Percentiles rank a stretch among this genome's conserved stretches.
These are phyloP conservation scores for Phaeosphaeriaceae sp. DNA, from an alignment of 2,329 filamentous ascomycete species.

Conservation along the genomic window DNA sequence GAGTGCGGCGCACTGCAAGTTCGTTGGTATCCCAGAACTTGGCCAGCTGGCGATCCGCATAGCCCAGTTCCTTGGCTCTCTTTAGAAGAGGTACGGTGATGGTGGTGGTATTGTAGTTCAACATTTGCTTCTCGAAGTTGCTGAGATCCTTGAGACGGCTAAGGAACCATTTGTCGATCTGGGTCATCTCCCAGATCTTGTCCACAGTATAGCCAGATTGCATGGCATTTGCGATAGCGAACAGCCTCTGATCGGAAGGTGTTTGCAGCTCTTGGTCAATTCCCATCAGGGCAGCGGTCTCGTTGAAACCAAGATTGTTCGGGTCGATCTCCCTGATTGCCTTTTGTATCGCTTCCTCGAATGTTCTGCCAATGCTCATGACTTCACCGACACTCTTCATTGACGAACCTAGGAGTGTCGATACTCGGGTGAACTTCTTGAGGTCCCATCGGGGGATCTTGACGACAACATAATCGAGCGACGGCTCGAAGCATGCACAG, in stretches of 20 bases:
- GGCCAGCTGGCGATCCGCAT: conserved; percentile 90
- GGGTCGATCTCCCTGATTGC: conserved; percentile 95
- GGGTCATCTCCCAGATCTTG: conserved; percentile 97
- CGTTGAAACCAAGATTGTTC: conserved; percentile 93
- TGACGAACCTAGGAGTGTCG: conserved; percentile 91
- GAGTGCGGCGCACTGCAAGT: conserved; percentile 80
- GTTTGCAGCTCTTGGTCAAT: conserved; percentile 97
- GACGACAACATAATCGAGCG: conserved; percentile 95
- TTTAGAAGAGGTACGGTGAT: conserved; percentile 71
- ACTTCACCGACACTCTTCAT: conserved; percentile 99
- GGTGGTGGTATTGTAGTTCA: conserved; percentile 70
- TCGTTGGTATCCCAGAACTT: conserved; percentile 96
- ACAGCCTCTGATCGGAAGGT: conserved; percentile 94
- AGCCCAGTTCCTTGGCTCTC: conserved; percentile 90
- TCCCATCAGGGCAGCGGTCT: conserved; percentile 84
- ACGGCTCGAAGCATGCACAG: conserved; percentile 97
- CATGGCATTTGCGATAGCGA: conserved; percentile 98
- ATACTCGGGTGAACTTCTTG: conserved; percentile 98
- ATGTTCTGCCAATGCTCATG: conserved; percentile 96
- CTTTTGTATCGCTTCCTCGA: conserved; percentile 98
- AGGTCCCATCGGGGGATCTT: conserved; percentile 99
- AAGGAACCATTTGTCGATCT: conserved; percentile 99
- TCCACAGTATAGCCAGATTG: conserved; percentile 90
- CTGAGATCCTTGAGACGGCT: conserved; percentile 88
- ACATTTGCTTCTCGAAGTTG: conserved; percentile 84